Percentiles rank a stretch among this genome's conserved stretches.
Evolutionary conservation across 768 basidiomycete genomes (phyloP).

Genomic region (Lentinus tigrinus): DNA sequence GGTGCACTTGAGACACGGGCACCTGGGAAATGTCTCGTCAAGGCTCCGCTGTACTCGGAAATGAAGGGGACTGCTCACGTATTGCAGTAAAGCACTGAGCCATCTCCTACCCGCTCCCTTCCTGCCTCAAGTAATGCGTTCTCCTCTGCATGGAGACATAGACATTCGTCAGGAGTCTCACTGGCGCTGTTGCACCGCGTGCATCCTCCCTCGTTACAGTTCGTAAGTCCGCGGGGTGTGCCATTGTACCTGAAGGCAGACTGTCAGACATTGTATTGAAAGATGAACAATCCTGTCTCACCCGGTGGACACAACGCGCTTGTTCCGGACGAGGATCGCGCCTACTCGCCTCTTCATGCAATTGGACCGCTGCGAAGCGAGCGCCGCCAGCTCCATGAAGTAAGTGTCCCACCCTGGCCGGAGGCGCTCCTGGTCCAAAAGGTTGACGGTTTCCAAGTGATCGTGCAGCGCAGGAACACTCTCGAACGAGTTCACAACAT

Average conservation of each 20-base stretch:
- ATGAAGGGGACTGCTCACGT: constrained; percentile 60
- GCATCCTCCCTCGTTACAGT: constrained; percentile 94
- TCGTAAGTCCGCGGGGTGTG: constrained; percentile 84
- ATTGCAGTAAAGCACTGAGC: constrained; percentile 94
- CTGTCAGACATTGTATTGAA: constrained; percentile 4
- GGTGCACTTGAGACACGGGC: constrained; percentile 94
- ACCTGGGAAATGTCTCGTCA: constrained; percentile 48
- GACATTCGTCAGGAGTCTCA: constrained; percentile 67
- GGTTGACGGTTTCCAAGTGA: constrained; percentile 66
- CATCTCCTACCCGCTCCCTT: constrained; percentile 78
- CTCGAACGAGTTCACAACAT: constrained; percentile 63
- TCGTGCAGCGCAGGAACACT: constrained; percentile 51
- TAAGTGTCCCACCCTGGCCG: constrained; percentile 94
- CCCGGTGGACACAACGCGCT: constrained; percentile 80
- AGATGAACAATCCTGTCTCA: constrained; percentile 31
- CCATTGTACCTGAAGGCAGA: constrained; percentile 77
- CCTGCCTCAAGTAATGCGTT: constrained; percentile 96
- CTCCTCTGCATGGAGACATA: constrained; percentile 97
- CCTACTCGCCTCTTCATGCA: constrained; percentile 98
- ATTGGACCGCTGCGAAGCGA: constrained; percentile 88
- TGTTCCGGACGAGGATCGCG: constrained; percentile 85
- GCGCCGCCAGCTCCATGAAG: constrained; percentile 93
- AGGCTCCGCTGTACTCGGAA: not conserved
- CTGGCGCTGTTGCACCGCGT: constrained; percentile 65
- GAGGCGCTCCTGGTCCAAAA: constrained; percentile 71